These are phyloP conservation scores for Rhynchospora tenuis DNA, from an alignment of 176 grass and related monocot genomes.

Conservation along the genomic window DNA sequence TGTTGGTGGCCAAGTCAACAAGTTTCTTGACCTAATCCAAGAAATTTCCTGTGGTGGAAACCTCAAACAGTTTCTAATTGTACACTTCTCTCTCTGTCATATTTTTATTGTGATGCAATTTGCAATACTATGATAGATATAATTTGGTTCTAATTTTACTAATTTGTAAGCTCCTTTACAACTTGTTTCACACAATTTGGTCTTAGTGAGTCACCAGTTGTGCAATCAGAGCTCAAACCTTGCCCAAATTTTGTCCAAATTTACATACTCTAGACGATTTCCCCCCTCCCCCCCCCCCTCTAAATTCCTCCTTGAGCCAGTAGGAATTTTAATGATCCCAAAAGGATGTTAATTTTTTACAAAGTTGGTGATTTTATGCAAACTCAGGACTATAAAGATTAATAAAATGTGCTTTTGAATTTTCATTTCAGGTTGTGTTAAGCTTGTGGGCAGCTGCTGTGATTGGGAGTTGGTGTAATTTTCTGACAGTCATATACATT, in stretches of 20 bases:
- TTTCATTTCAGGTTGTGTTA: constrained; percentile 44
- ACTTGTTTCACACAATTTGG: background rate
- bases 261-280: background rate
- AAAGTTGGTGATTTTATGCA: background rate
- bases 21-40: constrained; percentile 36
- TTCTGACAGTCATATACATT: constrained; percentile 76
- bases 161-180: background rate
- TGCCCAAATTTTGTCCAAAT: background rate
- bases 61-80: constrained; percentile 61
- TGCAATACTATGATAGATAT: background rate
- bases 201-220: background rate
- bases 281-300: too few relatives aligned
- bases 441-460: constrained; percentile 48
- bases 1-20: constrained; percentile 52
- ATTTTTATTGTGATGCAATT: background rate
- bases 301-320: background rate
- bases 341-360: background rate
- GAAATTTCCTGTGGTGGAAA: constrained; percentile 67
- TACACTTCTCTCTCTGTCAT: constrained; percentile 22
- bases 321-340: background rate
- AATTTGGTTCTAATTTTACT: background rate
- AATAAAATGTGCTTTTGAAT: background rate
- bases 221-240: background rate
- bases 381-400: background rate
- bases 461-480: constrained; percentile 79